These are phyloP conservation scores for Eutrema yunnanense DNA, from an alignment of 345 rosid species.

Conservation along the genomic window DNA sequence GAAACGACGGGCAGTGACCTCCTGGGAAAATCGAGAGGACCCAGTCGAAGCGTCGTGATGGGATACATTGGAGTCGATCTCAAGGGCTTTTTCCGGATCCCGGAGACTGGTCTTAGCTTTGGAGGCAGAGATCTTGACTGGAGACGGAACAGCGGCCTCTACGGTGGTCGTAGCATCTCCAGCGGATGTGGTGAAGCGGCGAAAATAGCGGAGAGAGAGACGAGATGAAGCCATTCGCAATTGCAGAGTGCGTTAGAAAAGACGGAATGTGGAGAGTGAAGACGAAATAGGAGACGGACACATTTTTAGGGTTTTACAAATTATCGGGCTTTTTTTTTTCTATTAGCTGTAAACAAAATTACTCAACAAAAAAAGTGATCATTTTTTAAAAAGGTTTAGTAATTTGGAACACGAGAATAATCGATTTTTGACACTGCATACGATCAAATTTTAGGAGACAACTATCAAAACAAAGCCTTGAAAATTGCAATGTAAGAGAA, in stretches of 20 bases:
- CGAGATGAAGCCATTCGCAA: constrained; percentile 34
- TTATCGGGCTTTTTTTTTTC: no score
- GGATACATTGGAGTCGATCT: constrained; percentile 55
- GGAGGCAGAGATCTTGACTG: constrained; percentile 46
- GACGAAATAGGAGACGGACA: background rate
- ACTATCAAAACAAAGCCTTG: no score
- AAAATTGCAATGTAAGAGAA: no score
- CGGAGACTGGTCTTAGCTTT: constrained; percentile 60
- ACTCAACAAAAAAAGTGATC: background rate
- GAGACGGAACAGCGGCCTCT: background rate
- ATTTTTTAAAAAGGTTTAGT: no score
- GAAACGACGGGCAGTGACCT: constrained; percentile 64
- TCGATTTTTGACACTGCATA: no score
- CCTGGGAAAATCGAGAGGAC: constrained; percentile 66
- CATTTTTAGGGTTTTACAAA: constrained; percentile 19
- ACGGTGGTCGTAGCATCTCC: constrained; percentile 14
- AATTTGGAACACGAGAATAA: no score
- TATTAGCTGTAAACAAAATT: background rate
- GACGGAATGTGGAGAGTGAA: background rate
- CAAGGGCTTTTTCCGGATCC: constrained; percentile 75
- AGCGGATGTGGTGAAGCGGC: constrained; percentile 40
- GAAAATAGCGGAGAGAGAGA: constrained; percentile 37
- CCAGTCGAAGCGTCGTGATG: constrained; percentile 34
- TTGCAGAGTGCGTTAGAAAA: background rate
- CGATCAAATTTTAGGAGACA: no score